Conservation (phyloP, 2,329 filamentous ascomycete genomes). For the Colletotrichum sidae region DNA sequence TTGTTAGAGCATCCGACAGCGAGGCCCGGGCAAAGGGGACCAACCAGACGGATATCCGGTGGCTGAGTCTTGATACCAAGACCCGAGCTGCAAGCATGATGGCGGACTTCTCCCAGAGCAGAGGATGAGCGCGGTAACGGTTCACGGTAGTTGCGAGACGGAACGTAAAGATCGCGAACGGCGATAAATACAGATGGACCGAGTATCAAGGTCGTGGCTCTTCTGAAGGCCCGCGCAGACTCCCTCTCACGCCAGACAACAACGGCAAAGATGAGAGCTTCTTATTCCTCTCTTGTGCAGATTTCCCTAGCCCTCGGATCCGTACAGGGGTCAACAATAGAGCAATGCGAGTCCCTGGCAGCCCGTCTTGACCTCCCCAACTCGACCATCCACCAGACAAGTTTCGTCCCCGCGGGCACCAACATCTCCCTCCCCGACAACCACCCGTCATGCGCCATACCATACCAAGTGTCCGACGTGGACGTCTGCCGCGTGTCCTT, state of each 20-base stretch:
- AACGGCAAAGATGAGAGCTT: conserved; percentile 4
- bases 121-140: conserved; percentile 16
- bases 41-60: conserved; percentile 16
- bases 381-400: conserved; percentile 41
- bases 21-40: neutral
- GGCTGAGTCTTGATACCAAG: neutral
- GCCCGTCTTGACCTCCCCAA: conserved; percentile 36
- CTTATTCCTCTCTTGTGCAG: neutral
- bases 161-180: neutral
- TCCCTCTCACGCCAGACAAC: too few species aligned
- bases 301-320: neutral
- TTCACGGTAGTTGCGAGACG: conserved; percentile 18
- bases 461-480: conserved; percentile 33
- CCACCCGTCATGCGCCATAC: conserved; percentile 47
- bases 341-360: conserved; percentile 20
- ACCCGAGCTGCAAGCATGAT: neutral
- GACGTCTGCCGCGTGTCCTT: conserved; percentile 45
- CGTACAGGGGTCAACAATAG: neutral
- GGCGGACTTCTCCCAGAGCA: conserved; percentile 5
- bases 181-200: neutral
- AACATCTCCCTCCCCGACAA: conserved; percentile 47
- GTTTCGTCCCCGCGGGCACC: conserved; percentile 42
- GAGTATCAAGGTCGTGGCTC: too few species aligned
- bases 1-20: neutral
- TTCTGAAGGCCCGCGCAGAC: too few species aligned